Evolutionary conservation across 164 flowering plant genomes (phyloP).

Genomic region (Akebia trifoliata): DNA sequence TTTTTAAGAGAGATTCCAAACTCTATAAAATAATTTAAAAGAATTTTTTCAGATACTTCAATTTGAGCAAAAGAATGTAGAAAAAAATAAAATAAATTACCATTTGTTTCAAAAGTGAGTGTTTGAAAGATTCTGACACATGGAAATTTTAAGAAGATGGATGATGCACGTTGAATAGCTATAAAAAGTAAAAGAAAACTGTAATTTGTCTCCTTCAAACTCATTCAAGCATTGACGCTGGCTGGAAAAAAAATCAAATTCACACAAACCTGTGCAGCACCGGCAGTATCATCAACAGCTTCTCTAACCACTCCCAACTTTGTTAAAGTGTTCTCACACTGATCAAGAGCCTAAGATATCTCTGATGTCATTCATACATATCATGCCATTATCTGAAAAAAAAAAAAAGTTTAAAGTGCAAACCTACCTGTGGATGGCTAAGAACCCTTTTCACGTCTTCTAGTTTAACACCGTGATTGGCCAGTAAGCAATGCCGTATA

Average conservation of each 20-base stretch:
- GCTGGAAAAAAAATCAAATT: neutral
- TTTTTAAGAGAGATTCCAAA: too few species aligned
- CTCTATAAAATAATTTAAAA: too few species aligned
- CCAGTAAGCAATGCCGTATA: conserved; percentile 81
- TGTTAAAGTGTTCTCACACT: conserved; percentile 91
- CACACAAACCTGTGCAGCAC: conserved; percentile 80
- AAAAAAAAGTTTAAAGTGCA: neutral
- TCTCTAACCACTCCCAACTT: conserved; percentile 83
- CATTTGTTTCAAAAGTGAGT: neutral
- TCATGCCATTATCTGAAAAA: neutral
- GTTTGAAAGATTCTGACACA: too few species aligned
- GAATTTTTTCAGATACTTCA: too few species aligned
- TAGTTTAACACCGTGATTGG: conserved; percentile 66
- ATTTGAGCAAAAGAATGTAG: too few species aligned
- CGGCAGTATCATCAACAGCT: conserved; percentile 95
- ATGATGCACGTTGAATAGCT: too few species aligned
- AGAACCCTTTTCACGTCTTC: conserved; percentile 77
- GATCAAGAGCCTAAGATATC: conserved; percentile 84
- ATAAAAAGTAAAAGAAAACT: neutral
- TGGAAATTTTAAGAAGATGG: too few species aligned
- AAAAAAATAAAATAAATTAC: neutral
- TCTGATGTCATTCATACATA: neutral
- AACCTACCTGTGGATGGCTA: conserved; percentile 88
- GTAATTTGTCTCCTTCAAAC: neutral
- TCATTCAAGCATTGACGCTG: neutral